phyloP scores from a whole-genome alignment of 192 early-diverging fungal genomes.

The Jimgerdemannia flammicorona region DNA sequence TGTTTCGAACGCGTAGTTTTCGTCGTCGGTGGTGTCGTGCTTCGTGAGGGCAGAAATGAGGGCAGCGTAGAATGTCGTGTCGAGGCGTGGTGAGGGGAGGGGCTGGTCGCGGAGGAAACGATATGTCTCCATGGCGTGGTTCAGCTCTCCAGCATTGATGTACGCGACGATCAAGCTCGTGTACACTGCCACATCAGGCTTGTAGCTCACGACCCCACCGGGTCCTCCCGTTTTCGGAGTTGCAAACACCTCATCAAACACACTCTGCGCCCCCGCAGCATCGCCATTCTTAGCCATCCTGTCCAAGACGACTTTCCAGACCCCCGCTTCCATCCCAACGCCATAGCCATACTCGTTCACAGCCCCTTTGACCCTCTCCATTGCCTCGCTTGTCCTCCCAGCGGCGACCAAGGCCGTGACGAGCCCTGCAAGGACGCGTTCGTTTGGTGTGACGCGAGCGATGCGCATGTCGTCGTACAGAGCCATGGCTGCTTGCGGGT shows the following conservation, averaged over 20 bases:
- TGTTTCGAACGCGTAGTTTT: conserved; percentile 3
- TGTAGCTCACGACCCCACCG: not conserved
- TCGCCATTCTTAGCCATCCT: conserved; percentile 15
- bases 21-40: not conserved
- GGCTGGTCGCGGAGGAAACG: conserved; percentile 15
- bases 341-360: not conserved
- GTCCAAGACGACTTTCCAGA: conserved; percentile 17
- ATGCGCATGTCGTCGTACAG: conserved; percentile 19
- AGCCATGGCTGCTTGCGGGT: conserved; percentile 13
- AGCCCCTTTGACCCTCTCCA: not conserved
- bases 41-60: conserved; percentile 8
- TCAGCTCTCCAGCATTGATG: conserved; percentile 11
- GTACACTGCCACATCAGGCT: conserved; percentile 22
- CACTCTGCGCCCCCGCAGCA: conserved; percentile 17
- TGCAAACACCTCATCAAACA: conserved; percentile 23
- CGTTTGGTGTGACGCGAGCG: conserved; percentile 9
- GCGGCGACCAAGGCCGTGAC: conserved; percentile 4
- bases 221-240: not conserved
- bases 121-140: conserved; percentile 27
- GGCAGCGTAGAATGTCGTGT: conserved; percentile 10
- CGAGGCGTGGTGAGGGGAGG: not conserved
- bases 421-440: conserved; percentile 17
- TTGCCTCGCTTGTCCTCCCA: not conserved
- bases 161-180: conserved; percentile 27
- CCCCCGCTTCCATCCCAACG: not conserved